Evolutionary conservation across 129 eudicot genomes (phyloP), one percentile per base, ranked within the genome.

Genomic region (Pittosporum tobira): DNA sequence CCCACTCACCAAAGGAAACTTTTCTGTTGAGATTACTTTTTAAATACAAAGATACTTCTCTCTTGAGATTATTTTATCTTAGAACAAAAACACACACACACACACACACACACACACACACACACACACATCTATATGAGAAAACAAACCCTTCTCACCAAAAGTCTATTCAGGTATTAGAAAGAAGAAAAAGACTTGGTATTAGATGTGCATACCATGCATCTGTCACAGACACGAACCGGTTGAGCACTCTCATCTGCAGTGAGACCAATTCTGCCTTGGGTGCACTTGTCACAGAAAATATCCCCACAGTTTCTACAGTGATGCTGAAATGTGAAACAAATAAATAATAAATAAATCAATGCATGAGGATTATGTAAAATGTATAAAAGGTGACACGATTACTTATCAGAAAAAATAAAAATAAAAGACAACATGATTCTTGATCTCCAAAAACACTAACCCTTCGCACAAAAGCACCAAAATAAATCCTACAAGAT

Each of bases 251-350:
- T 22, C 61, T 81, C 94, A 42, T 88, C 96, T 21, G 81, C 70
- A 5, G 87, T 81, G 61, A 88, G 89, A 59, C 87, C 90, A 63
- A 82, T 81, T 78, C 96, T 84, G 57, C 96, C 96, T 83, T 81
- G 96, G 59, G 96, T 88, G 73, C 96, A 88, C 72, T 84, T 84
- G 67, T 88, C 96, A 66, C 96, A 88, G 63, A 88, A 88, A 20
- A 88, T 78, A 72, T 88, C 94, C 68, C 96, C 96, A 73, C 96
- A 88, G 47, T 84, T 88, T 55, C 96, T 80, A 68, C 96, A 88
- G 70, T 88, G 96, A 73, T 88, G 96, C 96, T 88, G 86, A 47
- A 61, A 64, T 13, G 27, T 14, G 38, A 64, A 65, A 55, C 29
- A 25, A 59, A 64, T 61, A 31, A 51, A 42, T n/a, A n/a, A n/a